Percentiles rank a stretch among this genome's conserved stretches.
These are phyloP conservation scores for Mycena haematopus DNA, from an alignment of 768 basidiomycete genomes.

Conservation along the genomic window DNA sequence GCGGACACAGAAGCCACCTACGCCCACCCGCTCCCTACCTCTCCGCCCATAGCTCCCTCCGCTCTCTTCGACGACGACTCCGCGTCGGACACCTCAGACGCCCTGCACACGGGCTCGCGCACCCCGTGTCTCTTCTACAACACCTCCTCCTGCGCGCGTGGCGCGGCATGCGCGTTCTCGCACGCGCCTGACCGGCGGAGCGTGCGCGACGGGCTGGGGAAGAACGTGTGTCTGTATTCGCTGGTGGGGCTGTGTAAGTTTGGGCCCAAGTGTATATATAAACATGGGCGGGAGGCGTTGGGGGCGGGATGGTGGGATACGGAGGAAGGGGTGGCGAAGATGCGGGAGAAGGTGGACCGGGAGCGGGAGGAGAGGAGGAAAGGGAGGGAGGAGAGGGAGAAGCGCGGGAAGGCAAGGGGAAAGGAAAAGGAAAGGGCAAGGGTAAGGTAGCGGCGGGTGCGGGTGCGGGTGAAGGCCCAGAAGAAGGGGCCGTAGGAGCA, in stretches of 20 bases:
- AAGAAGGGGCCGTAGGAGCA: background rate
- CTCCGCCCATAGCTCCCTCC: slow-evolving; percentile 4
- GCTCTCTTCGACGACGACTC: slow-evolving; percentile 20
- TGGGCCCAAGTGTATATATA: slow-evolving; percentile 41
- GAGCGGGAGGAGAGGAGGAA: slow-evolving; percentile 14
- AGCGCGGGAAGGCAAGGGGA: background rate
- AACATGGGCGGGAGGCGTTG: slow-evolving; percentile 35
- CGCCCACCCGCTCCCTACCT: slow-evolving; percentile 13
- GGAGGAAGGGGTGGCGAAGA: slow-evolving; percentile 14
- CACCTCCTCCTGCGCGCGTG: slow-evolving; percentile 31
- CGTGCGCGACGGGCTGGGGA: slow-evolving; percentile 35
- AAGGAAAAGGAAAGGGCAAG: background rate
- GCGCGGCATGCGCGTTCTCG: slow-evolving; percentile 26
- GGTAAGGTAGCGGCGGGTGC: background rate
- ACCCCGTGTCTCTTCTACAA: slow-evolving; percentile 34
- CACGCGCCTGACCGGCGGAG: slow-evolving; percentile 31
- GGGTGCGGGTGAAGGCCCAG: no score
- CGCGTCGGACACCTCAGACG: slow-evolving; percentile 31
- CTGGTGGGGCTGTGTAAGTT: slow-evolving; percentile 44
- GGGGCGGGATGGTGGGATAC: slow-evolving; percentile 22
- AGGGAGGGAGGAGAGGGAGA: slow-evolving; percentile 17
- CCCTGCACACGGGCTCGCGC: slow-evolving; percentile 10
- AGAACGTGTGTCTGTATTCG: slow-evolving; percentile 48
- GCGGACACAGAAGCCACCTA: slow-evolving; percentile 18
- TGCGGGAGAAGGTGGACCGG: slow-evolving; percentile 9